phyloP scores from a whole-genome alignment of 2,329 filamentous ascomycete species.

The Fusarium ramigenum region DNA sequence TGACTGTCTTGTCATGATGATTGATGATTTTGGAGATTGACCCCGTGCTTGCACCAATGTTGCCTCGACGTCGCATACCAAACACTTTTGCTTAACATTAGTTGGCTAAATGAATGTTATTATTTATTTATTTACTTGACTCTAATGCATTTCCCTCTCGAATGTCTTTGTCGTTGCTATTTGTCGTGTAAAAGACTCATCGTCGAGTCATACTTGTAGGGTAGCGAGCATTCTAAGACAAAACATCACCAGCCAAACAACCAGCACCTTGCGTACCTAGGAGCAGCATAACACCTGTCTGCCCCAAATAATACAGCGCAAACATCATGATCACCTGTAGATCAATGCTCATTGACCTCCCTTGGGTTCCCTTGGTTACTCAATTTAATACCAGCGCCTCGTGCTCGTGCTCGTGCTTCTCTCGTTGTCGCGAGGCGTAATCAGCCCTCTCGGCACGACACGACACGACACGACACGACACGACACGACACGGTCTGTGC shows the following conservation, averaged over 20 bases:
- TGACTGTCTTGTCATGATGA: rapidly evolving
- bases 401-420: background rate
- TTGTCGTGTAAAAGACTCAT: background rate
- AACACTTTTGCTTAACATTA: rapidly evolving
- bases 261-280: background rate
- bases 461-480: no score
- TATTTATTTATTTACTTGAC: no score
- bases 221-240: background rate
- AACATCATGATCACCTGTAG: rapidly evolving
- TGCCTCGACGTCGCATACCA: background rate
- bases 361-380: background rate
- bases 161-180: no score
- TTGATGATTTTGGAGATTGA: background rate
- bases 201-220: background rate
- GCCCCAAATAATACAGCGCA: rapidly evolving
- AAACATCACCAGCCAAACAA: background rate
- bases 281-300: background rate
- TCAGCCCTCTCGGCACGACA: background rate
- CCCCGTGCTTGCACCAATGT: background rate
- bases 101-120: background rate
- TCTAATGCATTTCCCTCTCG: rapidly evolving
- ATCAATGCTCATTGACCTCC: rapidly evolving
- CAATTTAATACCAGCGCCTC: background rate
- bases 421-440: background rate
- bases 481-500: no score